Evolutionary conservation across 257 asterid species (phyloP), one percentile per base, ranked within the genome.

Genomic region (Solanum sejunctum): DNA sequence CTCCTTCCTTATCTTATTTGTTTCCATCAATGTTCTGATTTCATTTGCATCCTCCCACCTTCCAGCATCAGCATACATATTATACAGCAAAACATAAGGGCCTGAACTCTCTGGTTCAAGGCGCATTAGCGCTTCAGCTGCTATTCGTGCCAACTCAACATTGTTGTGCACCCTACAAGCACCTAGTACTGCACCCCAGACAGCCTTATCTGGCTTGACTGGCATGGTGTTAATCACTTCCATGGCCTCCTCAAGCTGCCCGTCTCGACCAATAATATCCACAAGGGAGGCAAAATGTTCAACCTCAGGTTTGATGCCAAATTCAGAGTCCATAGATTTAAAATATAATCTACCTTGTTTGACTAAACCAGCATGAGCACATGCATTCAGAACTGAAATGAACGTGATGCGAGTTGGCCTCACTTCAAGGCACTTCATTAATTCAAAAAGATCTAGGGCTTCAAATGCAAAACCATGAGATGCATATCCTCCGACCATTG

Each of bases 401-500:
- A 94, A 92, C 20, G 98, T 93, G 86, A 94, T 91, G 26, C 92
- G 87, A 78, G 95, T 92, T 54, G 98, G 99, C 39, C 81, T 80
- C 81, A 92, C 90, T 85, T 87, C 87, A 54, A 77, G 84, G 84
- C 81, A 6, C 91, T 94, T 93, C 99, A 95, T 93, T 15, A 87
- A 84, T 85, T 92, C 96, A 70, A 95, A 95, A 57, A 92, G 95
- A 39, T 90, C 85, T 11, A 95, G 86, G 75, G 99, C 99, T 84
- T 93, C 90, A 54, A 77, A 39, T 18, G 95, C 95, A 81, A 88
- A 83, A 12, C 97, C 97, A 85, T 92, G 97, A 43, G 94, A 88
- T 60, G 98, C 99, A 79, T 91, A 93, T 67, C 96, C 99, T 16
- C 98, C 98, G 1, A 95, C 91, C 97, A 95, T 93, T 3, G 99